A percentile compares a stretch with the other conserved stretches of the same genome.
phyloP scores from a whole-genome alignment of 1,284 basidiomycete genomes.

The Ustilago tritici region DNA sequence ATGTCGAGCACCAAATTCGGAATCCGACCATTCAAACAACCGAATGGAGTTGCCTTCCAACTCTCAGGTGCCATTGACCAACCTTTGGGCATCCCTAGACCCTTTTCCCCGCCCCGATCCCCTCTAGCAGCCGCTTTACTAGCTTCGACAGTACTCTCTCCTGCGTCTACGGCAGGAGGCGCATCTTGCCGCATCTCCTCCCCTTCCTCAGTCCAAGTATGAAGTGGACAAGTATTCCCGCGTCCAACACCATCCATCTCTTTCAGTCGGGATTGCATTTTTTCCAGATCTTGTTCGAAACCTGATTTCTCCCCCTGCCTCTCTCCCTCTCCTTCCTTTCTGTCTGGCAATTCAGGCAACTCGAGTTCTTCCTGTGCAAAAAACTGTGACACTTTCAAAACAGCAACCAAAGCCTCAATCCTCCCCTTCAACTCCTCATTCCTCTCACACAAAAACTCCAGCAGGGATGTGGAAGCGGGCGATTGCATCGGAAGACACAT shows the following conservation, averaged over 20 bases:
- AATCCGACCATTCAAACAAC: conserved; percentile 31
- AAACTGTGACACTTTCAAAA: conserved; percentile 18
- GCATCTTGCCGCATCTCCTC: background rate
- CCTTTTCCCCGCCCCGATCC: background rate
- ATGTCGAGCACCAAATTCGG: conserved; percentile 26
- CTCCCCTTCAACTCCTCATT: conserved; percentile 13
- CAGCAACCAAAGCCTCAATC: conserved; percentile 18
- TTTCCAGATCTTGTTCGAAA: background rate
- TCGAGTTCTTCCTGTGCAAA: conserved; percentile 2
- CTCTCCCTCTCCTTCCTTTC: background rate
- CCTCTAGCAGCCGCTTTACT: background rate
- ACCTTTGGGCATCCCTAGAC: conserved; percentile 19
- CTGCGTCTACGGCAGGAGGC: conserved; percentile 20
- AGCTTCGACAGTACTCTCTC: background rate
- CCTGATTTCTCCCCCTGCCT: conserved; percentile 25
- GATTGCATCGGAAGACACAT: conserved; percentile 25
- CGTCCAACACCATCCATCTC: conserved; percentile 8
- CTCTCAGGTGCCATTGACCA: conserved; percentile 17
- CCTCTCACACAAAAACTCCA: conserved; percentile 26
- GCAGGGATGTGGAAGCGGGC: background rate
- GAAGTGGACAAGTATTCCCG: background rate
- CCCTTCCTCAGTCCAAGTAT: background rate
- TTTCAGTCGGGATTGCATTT: conserved; percentile 1
- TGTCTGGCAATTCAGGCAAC: background rate
- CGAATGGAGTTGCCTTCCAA: conserved; percentile 38